phyloP scores from a whole-genome alignment of 2,329 filamentous ascomycete species.

The Bimuria novae-zelandiae region DNA sequence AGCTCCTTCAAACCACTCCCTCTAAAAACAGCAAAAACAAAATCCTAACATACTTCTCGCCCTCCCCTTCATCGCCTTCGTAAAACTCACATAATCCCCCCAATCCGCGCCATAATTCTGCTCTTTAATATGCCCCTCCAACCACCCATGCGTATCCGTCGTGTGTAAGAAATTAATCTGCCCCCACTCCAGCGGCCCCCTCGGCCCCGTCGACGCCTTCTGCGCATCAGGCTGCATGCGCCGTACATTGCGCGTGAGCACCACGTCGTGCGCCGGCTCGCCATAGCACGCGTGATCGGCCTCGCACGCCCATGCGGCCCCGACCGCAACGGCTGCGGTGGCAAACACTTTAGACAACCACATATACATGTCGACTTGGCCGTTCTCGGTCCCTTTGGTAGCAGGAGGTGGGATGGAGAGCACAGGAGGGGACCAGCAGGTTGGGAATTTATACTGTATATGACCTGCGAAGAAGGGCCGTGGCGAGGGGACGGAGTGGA shows the following conservation, averaged over 20 bases:
- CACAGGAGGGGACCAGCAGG: background rate
- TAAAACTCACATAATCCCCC: slow-evolving; percentile 68
- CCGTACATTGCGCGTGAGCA: slow-evolving; percentile 48
- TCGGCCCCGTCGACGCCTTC: slow-evolving; percentile 44
- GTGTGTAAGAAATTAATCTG: slow-evolving; percentile 70
- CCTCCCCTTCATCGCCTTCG: slow-evolving; percentile 63
- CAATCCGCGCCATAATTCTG: slow-evolving; percentile 68
- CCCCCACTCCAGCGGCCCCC: slow-evolving; percentile 61
- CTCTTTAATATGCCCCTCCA: slow-evolving; percentile 65
- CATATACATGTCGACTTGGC: slow-evolving; percentile 14
- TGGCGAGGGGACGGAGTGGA: background rate
- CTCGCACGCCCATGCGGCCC: slow-evolving; percentile 32
- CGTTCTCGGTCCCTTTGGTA: background rate
- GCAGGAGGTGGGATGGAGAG: background rate
- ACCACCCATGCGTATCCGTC: slow-evolving; percentile 66
- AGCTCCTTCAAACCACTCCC: too few relatives aligned
- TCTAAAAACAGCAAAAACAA: background rate
- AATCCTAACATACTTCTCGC: slow-evolving; percentile 44
- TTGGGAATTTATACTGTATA: background rate
- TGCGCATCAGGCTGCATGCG: slow-evolving; percentile 53
- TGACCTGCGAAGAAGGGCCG: too few relatives aligned
- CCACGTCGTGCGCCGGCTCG: slow-evolving; percentile 44
- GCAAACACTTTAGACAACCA: slow-evolving; percentile 9
- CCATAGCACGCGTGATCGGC: slow-evolving; percentile 45
- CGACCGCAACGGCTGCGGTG: slow-evolving; percentile 2